Base-by-base conservation (phyloP, 345 rosid species). In the Eutrema heterophyllum region DNA sequence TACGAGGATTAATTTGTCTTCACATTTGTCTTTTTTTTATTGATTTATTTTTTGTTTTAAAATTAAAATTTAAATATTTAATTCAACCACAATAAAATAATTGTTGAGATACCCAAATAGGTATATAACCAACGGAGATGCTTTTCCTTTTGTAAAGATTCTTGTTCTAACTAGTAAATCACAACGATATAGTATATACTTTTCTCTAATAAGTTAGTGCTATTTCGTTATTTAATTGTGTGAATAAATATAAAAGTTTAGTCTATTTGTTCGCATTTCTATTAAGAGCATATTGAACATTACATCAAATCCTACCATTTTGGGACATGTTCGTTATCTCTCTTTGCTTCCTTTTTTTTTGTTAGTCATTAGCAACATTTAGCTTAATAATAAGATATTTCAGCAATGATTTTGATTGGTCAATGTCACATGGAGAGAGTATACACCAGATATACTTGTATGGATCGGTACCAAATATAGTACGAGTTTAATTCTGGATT, bases 111-210 rank as follows among this genome's bases (percentile, higher is more conserved):
- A n/a, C n/a, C n/a, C n/a, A n/a, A n/a, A n/a, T n/a, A n/a, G n/a
- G n/a, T n/a, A n/a, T n/a, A n/a, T n/a, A n/a, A n/a, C n/a, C n/a
- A n/a, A n/a, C n/a, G n/a, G n/a, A n/a, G n/a, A n/a, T n/a, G n/a
- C n/a, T 64, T 12, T 49, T 59, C 65, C 15, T 30, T 76, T 53
- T 36, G 39, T 18, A 54, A 46, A 69, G 66, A 76, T 76, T 76
- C 59, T 76, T 56, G 57, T 55, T 76, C 74, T 61, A 62, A 68
- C 79, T 60, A 59, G 73, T 74, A 74, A 74, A 74, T 58, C 67
- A 58, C 36, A 74, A 73, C 65, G n/a, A n/a, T 35, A 56, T 12
- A 48, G 21, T 55, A 18, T 55, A 18, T 45, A 24, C 32, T 30
- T 51, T 38, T 36, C 5, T 4, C 16, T 12, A 16, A 48, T 32